A percentile compares a stretch with the other conserved stretches of the same genome.
phyloP scores from a whole-genome alignment of 2,329 filamentous ascomycete species.

The Ceratocystis harringtonii region DNA sequence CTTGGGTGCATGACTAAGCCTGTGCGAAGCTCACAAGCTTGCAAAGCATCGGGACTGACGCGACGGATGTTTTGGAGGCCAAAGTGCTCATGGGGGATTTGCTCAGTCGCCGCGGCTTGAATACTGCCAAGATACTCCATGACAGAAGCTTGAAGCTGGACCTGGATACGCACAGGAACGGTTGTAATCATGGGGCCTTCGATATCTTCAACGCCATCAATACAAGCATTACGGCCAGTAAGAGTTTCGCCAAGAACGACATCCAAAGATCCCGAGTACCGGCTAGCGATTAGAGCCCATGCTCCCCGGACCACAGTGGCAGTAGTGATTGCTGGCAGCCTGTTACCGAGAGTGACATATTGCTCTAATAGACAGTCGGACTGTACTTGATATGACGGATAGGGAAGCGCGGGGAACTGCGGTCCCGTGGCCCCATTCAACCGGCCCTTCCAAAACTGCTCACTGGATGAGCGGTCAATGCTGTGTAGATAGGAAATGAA shows the following conservation, averaged over 20 bases:
- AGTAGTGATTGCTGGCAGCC: constrained; percentile 28
- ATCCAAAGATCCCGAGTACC: constrained; percentile 37
- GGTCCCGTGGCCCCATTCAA: constrained; percentile 31
- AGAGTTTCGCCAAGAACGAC: constrained; percentile 45
- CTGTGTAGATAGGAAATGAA: constrained; percentile 34
- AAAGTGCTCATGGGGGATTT: constrained; percentile 50
- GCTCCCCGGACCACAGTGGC: constrained; percentile 44
- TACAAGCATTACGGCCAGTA: constrained; percentile 38
- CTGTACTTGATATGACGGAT: constrained; percentile 33
- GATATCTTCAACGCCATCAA: constrained; percentile 37
- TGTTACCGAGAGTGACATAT: constrained; percentile 29
- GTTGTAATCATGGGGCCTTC: constrained; percentile 48
- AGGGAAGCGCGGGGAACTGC: constrained; percentile 36
- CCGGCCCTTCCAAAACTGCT: constrained; percentile 33
- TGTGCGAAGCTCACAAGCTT: constrained; percentile 42
- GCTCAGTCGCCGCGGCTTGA: constrained; percentile 39
- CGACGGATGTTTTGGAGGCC: constrained; percentile 45
- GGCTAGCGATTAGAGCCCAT: constrained; percentile 40
- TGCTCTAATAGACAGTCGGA: constrained; percentile 40
- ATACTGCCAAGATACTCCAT: constrained; percentile 40
- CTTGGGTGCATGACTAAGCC: constrained; percentile 39
- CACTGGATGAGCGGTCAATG: constrained; percentile 28
- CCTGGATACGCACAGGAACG: constrained; percentile 37
- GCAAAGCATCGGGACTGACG: constrained; percentile 37
- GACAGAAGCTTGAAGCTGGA: constrained; percentile 30